Conservation (phyloP, 2,329 filamentous ascomycete species). For the Niveomyces coronatus region DNA sequence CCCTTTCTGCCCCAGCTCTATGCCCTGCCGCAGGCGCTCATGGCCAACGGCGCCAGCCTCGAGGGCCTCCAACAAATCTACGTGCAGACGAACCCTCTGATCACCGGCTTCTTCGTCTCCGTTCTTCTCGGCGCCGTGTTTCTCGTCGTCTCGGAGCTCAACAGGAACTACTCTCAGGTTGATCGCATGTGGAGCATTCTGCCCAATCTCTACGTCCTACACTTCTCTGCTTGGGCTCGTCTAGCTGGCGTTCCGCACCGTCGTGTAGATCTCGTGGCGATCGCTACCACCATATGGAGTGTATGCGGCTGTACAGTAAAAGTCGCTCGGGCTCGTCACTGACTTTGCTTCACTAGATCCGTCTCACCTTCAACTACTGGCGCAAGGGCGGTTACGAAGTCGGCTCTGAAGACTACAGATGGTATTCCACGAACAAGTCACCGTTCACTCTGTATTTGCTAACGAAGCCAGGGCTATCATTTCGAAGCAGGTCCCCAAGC, state of each 20-base stretch:
- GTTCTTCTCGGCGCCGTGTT: constrained; percentile 62
- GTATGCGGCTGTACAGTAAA: too few relatives aligned
- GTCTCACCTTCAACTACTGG: constrained; percentile 95
- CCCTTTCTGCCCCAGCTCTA: constrained; percentile 64
- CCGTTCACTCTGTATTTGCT: constrained; percentile 12
- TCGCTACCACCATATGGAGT: constrained; percentile 69
- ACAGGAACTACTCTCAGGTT: constrained; percentile 93
- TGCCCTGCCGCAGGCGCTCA: constrained; percentile 55
- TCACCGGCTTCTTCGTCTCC: constrained; percentile 63
- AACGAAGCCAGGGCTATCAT: constrained; percentile 52
- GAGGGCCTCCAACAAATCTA: constrained; percentile 63
- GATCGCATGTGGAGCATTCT: constrained; percentile 88
- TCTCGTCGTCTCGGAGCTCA: constrained; percentile 69
- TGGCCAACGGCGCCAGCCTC: constrained; percentile 48
- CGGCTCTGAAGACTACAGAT: constrained; percentile 92
- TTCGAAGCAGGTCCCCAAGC: constrained; percentile 50
- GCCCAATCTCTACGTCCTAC: constrained; percentile 75
- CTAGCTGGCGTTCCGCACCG: constrained; percentile 59
- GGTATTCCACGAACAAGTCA: constrained; percentile 30
- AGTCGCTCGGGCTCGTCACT: too few relatives aligned
- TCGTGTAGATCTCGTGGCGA: constrained; percentile 61
- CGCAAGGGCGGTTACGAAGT: constrained; percentile 83
- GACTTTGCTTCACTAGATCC: constrained; percentile 36
- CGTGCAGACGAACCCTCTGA: constrained; percentile 72
- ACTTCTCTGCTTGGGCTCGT: constrained; percentile 77